phyloP scores from a whole-genome alignment of 352 stramenopile species.

The Phytophthora multivora region DNA sequence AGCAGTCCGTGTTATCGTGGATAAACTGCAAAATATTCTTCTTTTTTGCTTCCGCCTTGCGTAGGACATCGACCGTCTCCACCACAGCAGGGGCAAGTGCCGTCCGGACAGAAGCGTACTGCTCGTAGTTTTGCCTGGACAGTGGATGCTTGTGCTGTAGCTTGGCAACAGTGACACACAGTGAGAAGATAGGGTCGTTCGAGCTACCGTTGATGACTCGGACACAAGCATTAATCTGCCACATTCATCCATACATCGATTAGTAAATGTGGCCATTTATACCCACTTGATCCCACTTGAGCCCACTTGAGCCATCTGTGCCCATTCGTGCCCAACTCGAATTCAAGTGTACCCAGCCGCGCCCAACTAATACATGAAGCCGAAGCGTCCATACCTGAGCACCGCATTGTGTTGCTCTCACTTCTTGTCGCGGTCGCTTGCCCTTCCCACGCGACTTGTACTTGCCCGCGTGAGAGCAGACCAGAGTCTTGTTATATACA shows the following conservation, averaged over 20 bases:
- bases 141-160: slow-evolving; percentile 3
- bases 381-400: neutral
- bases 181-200: neutral
- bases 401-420: slow-evolving; percentile 1
- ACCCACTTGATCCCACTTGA: neutral
- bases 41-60: slow-evolving; percentile 5
- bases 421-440: slow-evolving; percentile 11
- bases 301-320: neutral
- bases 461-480: slow-evolving; percentile 13
- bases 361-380: neutral
- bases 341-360: neutral
- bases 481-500: slow-evolving; percentile 12
- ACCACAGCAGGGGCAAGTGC: neutral
- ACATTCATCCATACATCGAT: neutral
- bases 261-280: neutral
- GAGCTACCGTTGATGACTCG: neutral
- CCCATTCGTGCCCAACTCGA: neutral
- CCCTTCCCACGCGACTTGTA: slow-evolving; percentile 13
- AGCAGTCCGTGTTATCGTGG: neutral
- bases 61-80: neutral
- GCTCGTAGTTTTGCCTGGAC: neutral
- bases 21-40: slow-evolving; percentile 7
- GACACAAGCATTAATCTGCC: slow-evolving; percentile 9
- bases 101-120: slow-evolving; percentile 2
- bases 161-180: neutral